These are phyloP conservation scores for Magnolia kwangsiensis DNA, from an alignment of 164 flowering plant species.

Conservation along the genomic window DNA sequence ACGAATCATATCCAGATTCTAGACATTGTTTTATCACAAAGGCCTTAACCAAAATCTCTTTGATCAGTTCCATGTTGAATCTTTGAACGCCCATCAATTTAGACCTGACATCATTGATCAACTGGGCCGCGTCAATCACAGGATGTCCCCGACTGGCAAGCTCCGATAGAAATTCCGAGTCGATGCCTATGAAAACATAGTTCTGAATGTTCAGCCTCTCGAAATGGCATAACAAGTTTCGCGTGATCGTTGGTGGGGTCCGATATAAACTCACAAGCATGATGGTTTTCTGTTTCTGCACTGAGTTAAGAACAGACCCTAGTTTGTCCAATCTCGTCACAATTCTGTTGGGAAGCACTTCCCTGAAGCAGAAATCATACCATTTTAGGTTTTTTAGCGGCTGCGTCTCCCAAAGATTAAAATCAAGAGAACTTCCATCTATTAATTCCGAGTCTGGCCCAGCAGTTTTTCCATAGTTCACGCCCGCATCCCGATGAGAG, in stretches of 20 bases:
- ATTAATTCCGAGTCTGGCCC: constrained; percentile 91
- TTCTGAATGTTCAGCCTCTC: constrained; percentile 65
- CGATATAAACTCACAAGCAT: constrained; percentile 51
- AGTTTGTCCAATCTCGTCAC: constrained; percentile 49
- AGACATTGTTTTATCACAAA: constrained; percentile 45
- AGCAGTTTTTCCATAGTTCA: constrained; percentile 86
- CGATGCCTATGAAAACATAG: constrained; percentile 56
- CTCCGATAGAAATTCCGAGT: constrained; percentile 47
- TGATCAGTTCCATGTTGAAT: constrained; percentile 24
- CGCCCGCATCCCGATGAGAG: constrained; percentile 93
- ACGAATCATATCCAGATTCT: constrained; percentile 38
- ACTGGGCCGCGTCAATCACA: constrained; percentile 47
- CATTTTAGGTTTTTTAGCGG: constrained; percentile 63
- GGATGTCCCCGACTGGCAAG: constrained; percentile 86
- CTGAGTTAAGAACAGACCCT: constrained; percentile 42
- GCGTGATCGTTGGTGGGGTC: constrained; percentile 26
- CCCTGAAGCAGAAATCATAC: constrained; percentile 92
- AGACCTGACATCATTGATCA: constrained; percentile 28
- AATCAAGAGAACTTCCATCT: constrained; percentile 46
- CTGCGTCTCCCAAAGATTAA: constrained; percentile 45
- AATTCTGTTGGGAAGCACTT: constrained; percentile 62
- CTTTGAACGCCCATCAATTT: constrained; percentile 25
- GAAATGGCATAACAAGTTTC: constrained; percentile 79
- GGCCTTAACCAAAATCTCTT: constrained; percentile 49
- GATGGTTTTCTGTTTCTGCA: constrained; percentile 52